Evolutionary conservation across 257 asterid species (phyloP), one percentile per base, ranked within the genome.

Genomic region (Leptodermis oblonga): DNA sequence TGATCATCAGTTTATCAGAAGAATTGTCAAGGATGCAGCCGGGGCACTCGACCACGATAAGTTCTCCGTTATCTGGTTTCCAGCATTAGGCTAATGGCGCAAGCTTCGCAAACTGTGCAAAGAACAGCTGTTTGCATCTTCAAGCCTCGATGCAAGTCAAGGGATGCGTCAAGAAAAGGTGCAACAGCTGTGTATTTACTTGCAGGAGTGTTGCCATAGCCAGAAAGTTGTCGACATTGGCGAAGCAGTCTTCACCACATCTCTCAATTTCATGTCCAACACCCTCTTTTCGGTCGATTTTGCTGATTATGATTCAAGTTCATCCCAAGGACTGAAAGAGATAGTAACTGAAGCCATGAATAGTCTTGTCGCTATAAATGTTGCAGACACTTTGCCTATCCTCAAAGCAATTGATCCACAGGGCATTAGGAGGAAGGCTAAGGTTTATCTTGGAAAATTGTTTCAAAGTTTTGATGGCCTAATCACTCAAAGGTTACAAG

Each of bases 151-250:
- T 6, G 68, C 67, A 0, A 74, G 74, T 37, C 45, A 42, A 39
- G 46, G 33, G 11, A 78, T 83, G 11, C 76, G 79, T 20, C 74
- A 26, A 39, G 74, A 77, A 18, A 83, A 74, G 74, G 48, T 80
- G 39, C 41, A 18, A 30, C 30, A 67, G 23, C 54, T 80, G 0
- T 53, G 39, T 11, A 17, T 22, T 5, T 63, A 70, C 18, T 12
- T 79, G 51, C 41, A 41, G 5, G 52, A 68, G 14, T 64, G 80
- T 15, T 62, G 80, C 41, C 3, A 22, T 4, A 33, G 14, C 0
- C 26, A 39, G 25, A n/a, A 67, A 52, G 37, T 41, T 5, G 49
- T 67, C 23, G 13, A 67, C 25, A 39, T 51, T 15, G 30, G 63
- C 13, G 62, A 67, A 34, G 72, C 51, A 20, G 72, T 36, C 14